Conservation (phyloP, 2,329 filamentous ascomycete genomes). For the Emmonsiellopsis sp. region DNA sequence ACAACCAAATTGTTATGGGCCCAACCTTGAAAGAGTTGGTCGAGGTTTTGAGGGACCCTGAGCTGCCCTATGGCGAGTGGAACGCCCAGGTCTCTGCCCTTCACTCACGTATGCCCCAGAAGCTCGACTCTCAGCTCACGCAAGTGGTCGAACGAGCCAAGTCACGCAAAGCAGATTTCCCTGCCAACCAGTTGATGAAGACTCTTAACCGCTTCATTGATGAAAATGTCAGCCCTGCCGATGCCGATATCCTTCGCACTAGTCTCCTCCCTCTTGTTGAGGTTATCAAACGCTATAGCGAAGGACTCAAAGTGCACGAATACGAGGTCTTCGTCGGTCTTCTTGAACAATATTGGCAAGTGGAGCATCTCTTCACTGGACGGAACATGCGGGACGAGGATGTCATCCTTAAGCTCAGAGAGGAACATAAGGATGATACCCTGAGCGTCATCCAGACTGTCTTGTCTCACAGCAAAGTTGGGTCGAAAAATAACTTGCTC, state of each 20-base stretch:
- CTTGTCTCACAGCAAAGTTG: conserved; percentile 85
- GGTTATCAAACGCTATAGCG: conserved; percentile 69
- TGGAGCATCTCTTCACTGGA: conserved; percentile 81
- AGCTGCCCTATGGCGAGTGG: conserved; percentile 95
- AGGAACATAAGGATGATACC: conserved; percentile 92
- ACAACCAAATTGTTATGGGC: conserved; percentile 96
- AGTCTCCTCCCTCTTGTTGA: conserved; percentile 67
- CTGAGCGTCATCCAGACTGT: conserved; percentile 76
- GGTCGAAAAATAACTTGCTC: conserved; percentile 86
- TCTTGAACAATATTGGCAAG: conserved; percentile 70
- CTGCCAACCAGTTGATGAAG: conserved; percentile 76
- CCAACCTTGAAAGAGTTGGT: conserved; percentile 77
- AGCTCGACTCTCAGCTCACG: conserved; percentile 71
- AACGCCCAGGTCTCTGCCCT: conserved; percentile 89
- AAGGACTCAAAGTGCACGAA: conserved; percentile 86
- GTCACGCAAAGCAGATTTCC: conserved; percentile 74
- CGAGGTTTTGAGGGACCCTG: conserved; percentile 78
- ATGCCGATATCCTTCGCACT: conserved; percentile 63
- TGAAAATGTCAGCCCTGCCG: conserved; percentile 64
- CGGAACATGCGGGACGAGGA: conserved; percentile 83
- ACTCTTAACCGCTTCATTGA: conserved; percentile 80
- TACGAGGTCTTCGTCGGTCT: conserved; percentile 70
- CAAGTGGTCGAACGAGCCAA: conserved; percentile 80
- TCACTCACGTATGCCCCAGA: conserved; percentile 95
- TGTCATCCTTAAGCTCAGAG: conserved; percentile 84